Evolutionary conservation across 805 yeast genomes (phyloP), one percentile per base, ranked within the genome.

Genomic region (Zygosaccharomyces pseudorouxii): DNA sequence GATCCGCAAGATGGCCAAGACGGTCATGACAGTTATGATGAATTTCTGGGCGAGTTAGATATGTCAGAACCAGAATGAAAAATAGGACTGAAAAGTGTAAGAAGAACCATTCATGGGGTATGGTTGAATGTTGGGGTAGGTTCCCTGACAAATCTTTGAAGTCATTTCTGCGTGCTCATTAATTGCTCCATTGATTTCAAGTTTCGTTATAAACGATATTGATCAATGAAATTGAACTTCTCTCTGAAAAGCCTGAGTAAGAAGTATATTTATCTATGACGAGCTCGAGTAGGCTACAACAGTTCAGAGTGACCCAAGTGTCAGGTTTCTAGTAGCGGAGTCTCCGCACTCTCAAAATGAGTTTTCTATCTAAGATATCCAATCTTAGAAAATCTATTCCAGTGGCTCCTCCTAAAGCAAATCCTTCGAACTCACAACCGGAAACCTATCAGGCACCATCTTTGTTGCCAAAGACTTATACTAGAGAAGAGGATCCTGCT

Each of bases 401-500:
- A 11, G 38, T 41, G 27, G 33, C 36, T 5, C 46, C 42, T n/a
- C 25, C 49, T 23, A 46, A 39, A 27, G 30, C 49, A 9, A 39
- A 19, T 12, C 35, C 28, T 16, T 25, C 42, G 33, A 30, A 42
- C 10, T 52, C 47, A 28, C 33, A 52, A 35, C 51, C 45, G 5
- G 51, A 52, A 3, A 55, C 54, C 5, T 37, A 44, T 18, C 36
- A 28, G 37, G 35, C 44, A 10, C 44, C 44, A 14, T 46, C 60
- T 7, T 39, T 63, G 14, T 45, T 67, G 27, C 71, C 70, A 0
- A 47, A 50, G 35, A 55, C 55, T 36, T 67, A 67, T 38, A 53
- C 60, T 2, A 55, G 72, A 45, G 62, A 67, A 19, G 71, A 75
- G 4, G 92, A 85, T 59, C 89, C 90, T 0, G 88, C 88, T 3